These are phyloP conservation scores for Senna tora DNA, from an alignment of 306 rosid genomes.

Conservation along the genomic window DNA sequence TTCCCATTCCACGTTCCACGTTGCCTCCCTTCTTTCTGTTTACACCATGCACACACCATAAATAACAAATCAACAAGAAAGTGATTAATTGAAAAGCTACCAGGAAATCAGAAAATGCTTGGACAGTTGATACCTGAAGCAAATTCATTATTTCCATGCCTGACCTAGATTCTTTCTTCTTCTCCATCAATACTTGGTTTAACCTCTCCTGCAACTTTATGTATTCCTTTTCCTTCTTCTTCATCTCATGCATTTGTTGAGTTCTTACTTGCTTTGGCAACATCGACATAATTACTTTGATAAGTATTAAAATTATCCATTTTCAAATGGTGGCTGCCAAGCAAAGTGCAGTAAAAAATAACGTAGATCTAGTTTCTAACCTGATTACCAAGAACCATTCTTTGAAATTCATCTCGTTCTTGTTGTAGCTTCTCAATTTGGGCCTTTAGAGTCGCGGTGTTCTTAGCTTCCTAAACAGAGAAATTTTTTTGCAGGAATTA, in stretches of 20 bases:
- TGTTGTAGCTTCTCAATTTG: conserved; percentile 96
- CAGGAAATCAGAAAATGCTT: conserved; percentile 18
- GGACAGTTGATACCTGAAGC: conserved; percentile 75
- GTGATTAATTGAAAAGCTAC: conserved; percentile 5
- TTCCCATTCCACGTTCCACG: conserved; percentile 99
- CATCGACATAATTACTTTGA: conserved; percentile 27
- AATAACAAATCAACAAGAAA: conserved; percentile 37
- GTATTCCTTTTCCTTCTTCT: conserved; percentile 98
- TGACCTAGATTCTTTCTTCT: conserved; percentile 96
- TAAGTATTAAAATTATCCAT: conserved; percentile 46
- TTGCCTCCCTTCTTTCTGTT: conserved; percentile 97
- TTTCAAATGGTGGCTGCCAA: conserved; percentile 22
- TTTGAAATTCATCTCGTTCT: conserved; percentile 97
- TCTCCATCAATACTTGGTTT: conserved; percentile 98
- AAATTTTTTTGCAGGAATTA: conserved; percentile 33
- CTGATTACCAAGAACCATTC: conserved; percentile 99
- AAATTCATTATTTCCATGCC: conserved; percentile 99
- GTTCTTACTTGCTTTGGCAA: conserved; percentile 89
- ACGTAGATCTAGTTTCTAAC: conserved; percentile 49
- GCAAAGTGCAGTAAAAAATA: conserved; percentile 25
- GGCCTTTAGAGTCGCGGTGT: conserved; percentile 80
- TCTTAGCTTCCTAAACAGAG: conserved; percentile 81
- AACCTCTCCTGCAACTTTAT: conserved; percentile 96
- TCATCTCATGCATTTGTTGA: conserved; percentile 97
- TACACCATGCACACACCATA: conserved; percentile 23